Conservation (phyloP, 192 early-diverging fungal species). For the Coemansia sp. region DNA sequence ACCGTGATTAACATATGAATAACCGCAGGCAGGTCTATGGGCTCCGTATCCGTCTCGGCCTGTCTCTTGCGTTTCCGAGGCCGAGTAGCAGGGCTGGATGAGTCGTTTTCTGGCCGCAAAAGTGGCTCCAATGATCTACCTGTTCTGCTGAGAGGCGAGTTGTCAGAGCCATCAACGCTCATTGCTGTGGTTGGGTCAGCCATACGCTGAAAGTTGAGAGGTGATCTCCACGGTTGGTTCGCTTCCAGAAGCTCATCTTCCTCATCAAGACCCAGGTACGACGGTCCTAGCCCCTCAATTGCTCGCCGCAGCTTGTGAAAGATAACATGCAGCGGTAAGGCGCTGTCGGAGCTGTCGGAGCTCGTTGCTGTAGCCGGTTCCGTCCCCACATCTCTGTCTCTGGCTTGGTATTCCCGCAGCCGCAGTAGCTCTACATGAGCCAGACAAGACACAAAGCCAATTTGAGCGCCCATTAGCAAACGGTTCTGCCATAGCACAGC, state of each 20-base stretch:
- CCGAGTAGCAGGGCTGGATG: not conserved
- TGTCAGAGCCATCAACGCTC: not conserved
- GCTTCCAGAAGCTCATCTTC: constrained; percentile 12
- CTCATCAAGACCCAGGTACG: constrained; percentile 33
- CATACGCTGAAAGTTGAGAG: constrained; percentile 30
- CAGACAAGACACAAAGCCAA: not conserved
- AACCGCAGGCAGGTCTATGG: constrained; percentile 23
- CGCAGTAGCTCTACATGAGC: constrained; percentile 21
- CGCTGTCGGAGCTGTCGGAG: not conserved
- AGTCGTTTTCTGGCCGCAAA: not conserved
- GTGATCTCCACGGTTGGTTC: constrained; percentile 41
- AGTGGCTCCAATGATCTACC: not conserved
- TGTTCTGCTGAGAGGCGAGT: not conserved
- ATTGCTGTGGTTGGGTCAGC: not conserved
- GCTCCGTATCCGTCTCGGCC: not conserved
- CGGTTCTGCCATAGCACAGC: not conserved
- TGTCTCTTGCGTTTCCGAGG: constrained; percentile 4
- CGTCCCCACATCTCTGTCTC: not conserved
- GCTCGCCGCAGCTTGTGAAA: constrained; percentile 29
- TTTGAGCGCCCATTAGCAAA: not conserved
- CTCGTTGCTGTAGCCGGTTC: not conserved
- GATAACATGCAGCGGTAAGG: constrained; percentile 16
- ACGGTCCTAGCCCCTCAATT: constrained; percentile 16
- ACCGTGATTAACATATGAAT: constrained; percentile 33
- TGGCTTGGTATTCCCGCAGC: constrained; percentile 15